phyloP scores from a whole-genome alignment of 106 monocot species.

The Allium cepa region DNA sequence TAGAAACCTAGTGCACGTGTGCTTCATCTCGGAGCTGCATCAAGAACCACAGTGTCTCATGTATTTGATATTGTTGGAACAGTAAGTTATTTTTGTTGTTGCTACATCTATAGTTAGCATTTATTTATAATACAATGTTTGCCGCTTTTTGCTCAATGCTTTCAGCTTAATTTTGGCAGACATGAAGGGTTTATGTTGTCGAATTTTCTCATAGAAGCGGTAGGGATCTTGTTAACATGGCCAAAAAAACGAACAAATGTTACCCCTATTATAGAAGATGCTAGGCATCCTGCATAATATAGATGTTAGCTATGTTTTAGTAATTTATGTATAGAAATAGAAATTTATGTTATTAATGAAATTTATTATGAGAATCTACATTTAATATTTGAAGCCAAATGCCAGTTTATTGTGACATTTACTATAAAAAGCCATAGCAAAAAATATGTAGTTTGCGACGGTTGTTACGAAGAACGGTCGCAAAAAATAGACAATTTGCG shows the following conservation, averaged over 20 bases:
- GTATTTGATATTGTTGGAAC: slow-evolving; percentile 96
- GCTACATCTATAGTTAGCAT: too few species aligned
- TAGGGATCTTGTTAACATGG: slow-evolving; percentile 82
- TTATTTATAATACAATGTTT: background rate
- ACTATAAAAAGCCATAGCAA: too few species aligned
- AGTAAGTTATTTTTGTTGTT: slow-evolving; percentile 27
- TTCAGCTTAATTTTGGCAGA: slow-evolving; percentile 29
- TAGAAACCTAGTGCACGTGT: slow-evolving; percentile 52
- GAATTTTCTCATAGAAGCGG: slow-evolving; percentile 97
- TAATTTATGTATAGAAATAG: too few species aligned
- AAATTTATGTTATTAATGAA: too few species aligned
- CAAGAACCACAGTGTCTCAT: slow-evolving; percentile 92
- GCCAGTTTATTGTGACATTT: too few species aligned
- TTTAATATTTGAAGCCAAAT: too few species aligned
- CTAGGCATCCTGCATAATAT: slow-evolving; percentile 92
- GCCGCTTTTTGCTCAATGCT: background rate
- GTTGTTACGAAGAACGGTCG: too few species aligned
- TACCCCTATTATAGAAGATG: slow-evolving; percentile 96
- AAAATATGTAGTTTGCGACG: too few species aligned
- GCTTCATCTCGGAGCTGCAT: slow-evolving; percentile 91
- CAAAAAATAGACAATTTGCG: too few species aligned
- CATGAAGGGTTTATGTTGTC: slow-evolving; percentile 89
- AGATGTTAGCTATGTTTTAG: too few species aligned
- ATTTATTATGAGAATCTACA: too few species aligned
- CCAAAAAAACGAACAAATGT: slow-evolving; percentile 89